A percentile compares a stretch with the other conserved stretches of the same genome.
Evolutionary conservation across 352 stramenopile species (phyloP).

Genomic region (Thraustotheca clavata): DNA sequence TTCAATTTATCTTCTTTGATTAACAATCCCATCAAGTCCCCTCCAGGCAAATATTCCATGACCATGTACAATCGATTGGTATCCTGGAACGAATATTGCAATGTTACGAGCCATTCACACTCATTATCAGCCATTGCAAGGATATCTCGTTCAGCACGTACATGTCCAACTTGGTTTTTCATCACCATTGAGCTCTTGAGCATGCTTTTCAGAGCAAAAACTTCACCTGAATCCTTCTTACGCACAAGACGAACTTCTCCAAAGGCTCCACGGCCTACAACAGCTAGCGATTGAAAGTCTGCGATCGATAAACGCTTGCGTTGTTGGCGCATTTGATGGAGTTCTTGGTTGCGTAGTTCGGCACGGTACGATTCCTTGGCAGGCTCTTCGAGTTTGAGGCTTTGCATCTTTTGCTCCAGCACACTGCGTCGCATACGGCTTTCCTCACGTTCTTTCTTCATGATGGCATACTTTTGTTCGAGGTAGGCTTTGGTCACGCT

Average conservation of each 20-base stretch:
- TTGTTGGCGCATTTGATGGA: constrained; percentile 71
- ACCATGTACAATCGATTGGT: constrained; percentile 35
- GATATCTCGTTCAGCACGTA: constrained; percentile 96
- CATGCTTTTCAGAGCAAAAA: constrained; percentile 90
- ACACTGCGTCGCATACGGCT: constrained; percentile 60
- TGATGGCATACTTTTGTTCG: constrained; percentile 83
- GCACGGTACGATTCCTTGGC: constrained; percentile 76
- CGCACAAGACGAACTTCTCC: constrained; percentile 92
- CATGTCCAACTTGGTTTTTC: constrained; percentile 94
- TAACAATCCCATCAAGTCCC: constrained; percentile 98
- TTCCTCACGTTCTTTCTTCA: constrained; percentile 84
- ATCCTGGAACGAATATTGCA: constrained; percentile 98
- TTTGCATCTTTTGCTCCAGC: constrained; percentile 78
- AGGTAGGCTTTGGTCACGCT: constrained; percentile 82
- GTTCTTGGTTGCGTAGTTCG: constrained; percentile 61
- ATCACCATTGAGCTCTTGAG: constrained; percentile 87
- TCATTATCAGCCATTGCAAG: constrained; percentile 90
- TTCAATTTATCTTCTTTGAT: constrained; percentile 97
- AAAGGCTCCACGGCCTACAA: constrained; percentile 98
- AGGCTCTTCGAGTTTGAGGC: constrained; percentile 59
- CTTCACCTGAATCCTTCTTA: constrained; percentile 72
- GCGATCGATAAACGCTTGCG: constrained; percentile 70
- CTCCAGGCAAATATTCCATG: constrained; percentile 99
- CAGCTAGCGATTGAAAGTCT: constrained; percentile 95
- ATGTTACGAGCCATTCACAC: constrained; percentile 95